Percentiles rank a stretch among this genome's conserved stretches.
Conservation (phyloP, 768 basidiomycete species). For the Hericium coralloides region DNA sequence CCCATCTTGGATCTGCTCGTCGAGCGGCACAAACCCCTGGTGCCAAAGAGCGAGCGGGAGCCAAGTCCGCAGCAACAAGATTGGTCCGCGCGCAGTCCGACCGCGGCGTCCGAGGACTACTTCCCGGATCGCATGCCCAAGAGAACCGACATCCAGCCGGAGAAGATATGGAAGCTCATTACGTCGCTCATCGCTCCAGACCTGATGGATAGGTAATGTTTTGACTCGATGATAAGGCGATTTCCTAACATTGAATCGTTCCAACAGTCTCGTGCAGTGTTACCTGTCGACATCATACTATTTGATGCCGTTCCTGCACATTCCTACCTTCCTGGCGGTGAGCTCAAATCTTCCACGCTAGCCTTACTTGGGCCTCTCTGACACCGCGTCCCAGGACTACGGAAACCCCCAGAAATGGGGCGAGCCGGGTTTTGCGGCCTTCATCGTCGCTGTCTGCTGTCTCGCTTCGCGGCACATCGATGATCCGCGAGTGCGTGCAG, state of each 20-base stretch:
- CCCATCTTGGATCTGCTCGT: conserved; percentile 80
- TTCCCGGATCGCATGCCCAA: conserved; percentile 77
- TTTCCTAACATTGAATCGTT: not conserved
- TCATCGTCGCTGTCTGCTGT: conserved; percentile 89
- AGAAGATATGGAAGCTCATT: conserved; percentile 79
- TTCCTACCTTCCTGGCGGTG: conserved; percentile 80
- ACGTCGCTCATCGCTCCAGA: conserved; percentile 83
- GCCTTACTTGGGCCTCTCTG: not conserved
- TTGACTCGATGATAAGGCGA: not conserved
- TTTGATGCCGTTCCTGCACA: conserved; percentile 85
- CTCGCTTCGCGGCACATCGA: conserved; percentile 89
- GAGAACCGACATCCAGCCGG: conserved; percentile 76
- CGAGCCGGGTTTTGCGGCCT: conserved; percentile 89
- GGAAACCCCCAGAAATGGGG: conserved; percentile 93
- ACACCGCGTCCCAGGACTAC: conserved; percentile 54
- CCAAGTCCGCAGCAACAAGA: conserved; percentile 8
- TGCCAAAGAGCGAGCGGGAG: conserved; percentile 27
- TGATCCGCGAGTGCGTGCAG: conserved; percentile 79
- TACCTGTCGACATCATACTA: conserved; percentile 92
- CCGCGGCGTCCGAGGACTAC: conserved; percentile 36
- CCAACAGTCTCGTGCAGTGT: conserved; percentile 62
- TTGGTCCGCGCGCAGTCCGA: conserved; percentile 3
- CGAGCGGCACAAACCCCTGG: conserved; percentile 49
- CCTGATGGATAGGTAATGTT: conserved; percentile 78
- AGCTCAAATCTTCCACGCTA: not conserved